Evolutionary conservation across 2,329 filamentous ascomycete genomes (phyloP).

Genomic region (Drechmeria coniospora): DNA sequence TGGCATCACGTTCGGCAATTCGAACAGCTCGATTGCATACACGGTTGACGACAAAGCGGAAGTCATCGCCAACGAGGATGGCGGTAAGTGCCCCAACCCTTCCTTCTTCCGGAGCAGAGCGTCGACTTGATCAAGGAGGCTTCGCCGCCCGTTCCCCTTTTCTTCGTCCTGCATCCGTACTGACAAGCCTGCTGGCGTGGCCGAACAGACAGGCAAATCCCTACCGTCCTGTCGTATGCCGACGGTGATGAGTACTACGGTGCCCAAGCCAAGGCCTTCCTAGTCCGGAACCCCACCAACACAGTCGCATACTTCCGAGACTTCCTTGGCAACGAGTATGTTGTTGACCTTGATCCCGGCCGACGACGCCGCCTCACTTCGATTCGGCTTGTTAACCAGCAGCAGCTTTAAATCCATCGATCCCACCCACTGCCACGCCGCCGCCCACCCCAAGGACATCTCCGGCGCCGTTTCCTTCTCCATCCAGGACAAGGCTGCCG

Average conservation of each 20-base stretch:
- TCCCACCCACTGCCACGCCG: conserved; percentile 84
- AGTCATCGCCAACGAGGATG: conserved; percentile 98
- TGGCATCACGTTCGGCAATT: conserved; percentile 95
- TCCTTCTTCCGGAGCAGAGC: background rate
- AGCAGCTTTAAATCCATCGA: conserved; percentile 83
- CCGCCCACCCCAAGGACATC: conserved; percentile 70
- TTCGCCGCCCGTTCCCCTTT: no score
- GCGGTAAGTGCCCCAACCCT: conserved; percentile 42
- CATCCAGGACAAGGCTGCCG: conserved; percentile 58
- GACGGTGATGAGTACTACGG: conserved; percentile 95
- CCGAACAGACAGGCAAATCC: conserved; percentile 77
- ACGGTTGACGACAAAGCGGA: conserved; percentile 89
- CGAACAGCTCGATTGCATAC: conserved; percentile 92
- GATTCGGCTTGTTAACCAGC: conserved; percentile 2
- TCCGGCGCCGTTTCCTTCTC: conserved; percentile 63
- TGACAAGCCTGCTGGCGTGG: no score
- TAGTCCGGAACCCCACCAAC: conserved; percentile 84
- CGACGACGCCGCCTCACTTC: background rate
- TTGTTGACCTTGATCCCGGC: conserved; percentile 2
- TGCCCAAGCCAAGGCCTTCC: conserved; percentile 83
- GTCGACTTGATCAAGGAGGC: no score
- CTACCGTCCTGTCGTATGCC: conserved; percentile 84
- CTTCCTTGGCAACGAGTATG: conserved; percentile 84
- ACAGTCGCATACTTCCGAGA: conserved; percentile 94
- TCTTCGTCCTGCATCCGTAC: no score